These are phyloP conservation scores for Ascochyta koolunga DNA, from an alignment of 2,329 filamentous ascomycete genomes.

Conservation along the genomic window DNA sequence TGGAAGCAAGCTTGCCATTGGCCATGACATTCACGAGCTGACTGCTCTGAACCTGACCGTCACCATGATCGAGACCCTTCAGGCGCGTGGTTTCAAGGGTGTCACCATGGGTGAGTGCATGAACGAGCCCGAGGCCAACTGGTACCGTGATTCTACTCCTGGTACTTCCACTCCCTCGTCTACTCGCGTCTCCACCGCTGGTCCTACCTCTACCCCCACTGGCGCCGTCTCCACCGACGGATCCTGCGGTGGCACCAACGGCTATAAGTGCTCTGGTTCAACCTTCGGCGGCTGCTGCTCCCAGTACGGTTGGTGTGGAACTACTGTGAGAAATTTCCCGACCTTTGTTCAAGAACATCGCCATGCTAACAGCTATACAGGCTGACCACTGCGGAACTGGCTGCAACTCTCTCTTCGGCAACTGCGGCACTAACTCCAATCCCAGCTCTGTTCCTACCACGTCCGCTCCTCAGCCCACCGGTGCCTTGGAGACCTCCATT, in stretches of 20 bases:
- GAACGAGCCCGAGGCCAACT: constrained; percentile 53
- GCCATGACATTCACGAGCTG: constrained; percentile 56
- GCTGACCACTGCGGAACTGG: constrained; percentile 20
- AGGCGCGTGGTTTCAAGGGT: constrained; percentile 48
- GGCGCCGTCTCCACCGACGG: constrained; percentile 28
- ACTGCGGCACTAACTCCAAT: constrained; percentile 22
- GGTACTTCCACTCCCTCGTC: constrained; percentile 42
- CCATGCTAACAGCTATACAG: not conserved
- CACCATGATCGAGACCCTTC: constrained; percentile 51
- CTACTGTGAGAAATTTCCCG: constrained; percentile 4
- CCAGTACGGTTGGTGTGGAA: constrained; percentile 50
- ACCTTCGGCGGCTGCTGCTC: constrained; percentile 54
- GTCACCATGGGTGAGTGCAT: constrained; percentile 58
- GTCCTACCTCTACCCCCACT: constrained; percentile 27
- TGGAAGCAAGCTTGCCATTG: constrained; percentile 60
- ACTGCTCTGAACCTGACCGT: constrained; percentile 53
- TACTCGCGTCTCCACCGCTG: constrained; percentile 8
- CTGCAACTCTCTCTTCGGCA: constrained; percentile 37
- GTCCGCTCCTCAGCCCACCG: constrained; percentile 14
- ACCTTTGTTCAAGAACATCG: not conserved
- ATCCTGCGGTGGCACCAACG: constrained; percentile 31
- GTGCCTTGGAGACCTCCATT: constrained; percentile 19
- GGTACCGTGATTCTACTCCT: constrained; percentile 53
- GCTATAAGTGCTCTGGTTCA: constrained; percentile 31
- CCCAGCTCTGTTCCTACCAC: constrained; percentile 15